Percentiles rank a stretch among this genome's conserved stretches.
These are phyloP conservation scores for Favolaschia claudopus DNA, from an alignment of 768 basidiomycete genomes.

Conservation along the genomic window DNA sequence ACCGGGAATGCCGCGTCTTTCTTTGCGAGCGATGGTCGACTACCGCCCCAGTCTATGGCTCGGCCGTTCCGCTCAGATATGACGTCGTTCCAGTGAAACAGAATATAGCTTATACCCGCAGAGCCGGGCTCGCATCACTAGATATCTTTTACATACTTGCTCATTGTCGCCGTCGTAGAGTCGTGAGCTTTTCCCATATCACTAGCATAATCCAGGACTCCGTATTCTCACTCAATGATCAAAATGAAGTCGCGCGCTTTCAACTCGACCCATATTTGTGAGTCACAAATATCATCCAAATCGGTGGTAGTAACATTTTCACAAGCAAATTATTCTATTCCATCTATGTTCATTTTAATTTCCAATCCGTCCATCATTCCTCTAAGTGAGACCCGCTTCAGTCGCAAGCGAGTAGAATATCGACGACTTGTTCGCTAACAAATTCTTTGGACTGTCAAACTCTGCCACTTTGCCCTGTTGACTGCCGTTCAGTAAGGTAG, in stretches of 20 bases:
- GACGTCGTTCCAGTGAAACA: conserved; percentile 15
- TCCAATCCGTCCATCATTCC: background rate
- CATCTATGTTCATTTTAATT: background rate
- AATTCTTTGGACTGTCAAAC: conserved; percentile 71
- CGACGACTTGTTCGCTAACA: conserved; percentile 65
- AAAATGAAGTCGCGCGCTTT: no score
- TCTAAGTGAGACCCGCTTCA: conserved; percentile 62
- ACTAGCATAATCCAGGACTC: no score
- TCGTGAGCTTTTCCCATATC: no score
- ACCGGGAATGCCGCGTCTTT: conserved; percentile 41
- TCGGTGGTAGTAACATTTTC: no score
- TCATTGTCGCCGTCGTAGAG: no score
- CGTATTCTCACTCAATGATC: no score
- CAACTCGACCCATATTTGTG: no score
- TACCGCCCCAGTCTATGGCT: conserved; percentile 19
- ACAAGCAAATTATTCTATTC: no score
- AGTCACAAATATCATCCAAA: no score
- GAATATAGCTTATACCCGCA: background rate
- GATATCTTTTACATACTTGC: no score
- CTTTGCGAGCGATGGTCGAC: conserved; percentile 12
- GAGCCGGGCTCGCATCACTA: background rate
- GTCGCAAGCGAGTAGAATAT: conserved; percentile 69
- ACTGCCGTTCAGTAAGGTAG: no score
- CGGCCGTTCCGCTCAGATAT: conserved; percentile 23
- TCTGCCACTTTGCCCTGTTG: conserved; percentile 87